phyloP scores from a whole-genome alignment of 768 basidiomycete species.

The Hysterangium stoloniferum region DNA sequence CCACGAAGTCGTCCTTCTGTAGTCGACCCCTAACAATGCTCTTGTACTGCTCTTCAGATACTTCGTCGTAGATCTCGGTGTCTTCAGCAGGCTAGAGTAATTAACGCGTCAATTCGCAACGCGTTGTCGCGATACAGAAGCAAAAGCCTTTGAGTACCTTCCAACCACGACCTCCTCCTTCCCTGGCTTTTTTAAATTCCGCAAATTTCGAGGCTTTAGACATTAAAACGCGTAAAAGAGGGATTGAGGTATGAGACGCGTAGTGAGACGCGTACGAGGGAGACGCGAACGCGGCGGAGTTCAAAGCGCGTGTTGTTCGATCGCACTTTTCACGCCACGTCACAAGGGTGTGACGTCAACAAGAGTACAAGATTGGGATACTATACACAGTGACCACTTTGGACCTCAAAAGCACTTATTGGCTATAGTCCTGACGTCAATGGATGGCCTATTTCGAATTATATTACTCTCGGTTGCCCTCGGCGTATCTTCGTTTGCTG shows the following conservation, averaged over 20 bases:
- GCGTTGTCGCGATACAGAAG: constrained; percentile 11
- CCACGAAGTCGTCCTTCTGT: constrained; percentile 87
- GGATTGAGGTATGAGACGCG: background rate
- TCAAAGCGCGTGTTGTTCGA: background rate
- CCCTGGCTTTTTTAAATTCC: constrained; percentile 51
- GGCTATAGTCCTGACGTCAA: constrained; percentile 8
- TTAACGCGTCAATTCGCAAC: constrained; percentile 9
- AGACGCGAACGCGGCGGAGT: constrained; percentile 9
- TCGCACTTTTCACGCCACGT: too few species aligned
- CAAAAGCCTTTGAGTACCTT: constrained; percentile 38
- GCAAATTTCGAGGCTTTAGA: constrained; percentile 40
- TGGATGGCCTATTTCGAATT: constrained; percentile 33
- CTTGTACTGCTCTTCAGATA: constrained; percentile 84
- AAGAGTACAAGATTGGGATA: too few species aligned
- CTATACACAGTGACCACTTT: background rate
- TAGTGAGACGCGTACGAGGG: background rate
- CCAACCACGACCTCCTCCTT: constrained; percentile 48
- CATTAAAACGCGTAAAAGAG: constrained; percentile 5
- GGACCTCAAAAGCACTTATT: background rate
- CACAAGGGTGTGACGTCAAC: too few species aligned
- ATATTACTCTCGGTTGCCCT: constrained; percentile 53
- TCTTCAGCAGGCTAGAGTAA: constrained; percentile 44
- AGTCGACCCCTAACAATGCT: constrained; percentile 77
- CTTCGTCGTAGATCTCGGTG: constrained; percentile 75
- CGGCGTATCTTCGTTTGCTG: constrained; percentile 54